A percentile compares a stretch with the other conserved stretches of the same genome.
These are phyloP conservation scores for Tolypocladium paradoxum DNA, from an alignment of 2,329 filamentous ascomycete species.

Conservation along the genomic window DNA sequence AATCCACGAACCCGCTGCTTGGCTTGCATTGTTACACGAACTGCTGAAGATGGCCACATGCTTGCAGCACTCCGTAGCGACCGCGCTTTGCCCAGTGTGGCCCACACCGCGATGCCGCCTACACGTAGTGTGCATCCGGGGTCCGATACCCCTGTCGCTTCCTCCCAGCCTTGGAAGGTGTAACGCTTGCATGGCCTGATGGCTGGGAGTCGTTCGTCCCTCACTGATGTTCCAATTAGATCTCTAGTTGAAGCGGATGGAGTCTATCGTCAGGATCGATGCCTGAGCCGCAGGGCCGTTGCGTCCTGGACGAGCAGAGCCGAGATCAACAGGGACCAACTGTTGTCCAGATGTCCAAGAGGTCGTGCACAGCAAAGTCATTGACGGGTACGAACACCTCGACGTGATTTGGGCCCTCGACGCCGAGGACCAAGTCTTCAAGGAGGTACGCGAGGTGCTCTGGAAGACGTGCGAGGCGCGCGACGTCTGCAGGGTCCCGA, in stretches of 20 bases:
- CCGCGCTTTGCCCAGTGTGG: background rate
- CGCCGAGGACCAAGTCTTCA: conserved; percentile 69
- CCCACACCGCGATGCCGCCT: background rate
- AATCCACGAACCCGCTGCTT: background rate
- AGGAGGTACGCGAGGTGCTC: conserved; percentile 67
- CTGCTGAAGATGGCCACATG: background rate
- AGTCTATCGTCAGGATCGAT: background rate
- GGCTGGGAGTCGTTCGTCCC: background rate
- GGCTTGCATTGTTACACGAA: too few relatives aligned
- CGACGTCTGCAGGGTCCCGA: conserved; percentile 50
- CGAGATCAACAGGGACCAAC: conserved; percentile 44
- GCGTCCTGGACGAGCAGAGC: conserved; percentile 32
- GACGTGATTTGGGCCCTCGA: conserved; percentile 96
- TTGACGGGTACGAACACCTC: conserved; percentile 84
- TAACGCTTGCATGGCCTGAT: background rate
- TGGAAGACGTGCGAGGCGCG: conserved; percentile 63
- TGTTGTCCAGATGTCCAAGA: conserved; percentile 40
- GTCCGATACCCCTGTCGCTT: background rate
- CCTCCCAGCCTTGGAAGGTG: background rate
- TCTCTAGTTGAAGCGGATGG: background rate
- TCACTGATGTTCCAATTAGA: background rate
- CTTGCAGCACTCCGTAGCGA: background rate
- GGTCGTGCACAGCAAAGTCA: conserved; percentile 71
- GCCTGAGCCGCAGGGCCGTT: background rate
- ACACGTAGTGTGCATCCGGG: background rate